These are phyloP conservation scores for Haplosporangium sp. DNA, from an alignment of 371 early-diverging fungal genomes.

Conservation along the genomic window DNA sequence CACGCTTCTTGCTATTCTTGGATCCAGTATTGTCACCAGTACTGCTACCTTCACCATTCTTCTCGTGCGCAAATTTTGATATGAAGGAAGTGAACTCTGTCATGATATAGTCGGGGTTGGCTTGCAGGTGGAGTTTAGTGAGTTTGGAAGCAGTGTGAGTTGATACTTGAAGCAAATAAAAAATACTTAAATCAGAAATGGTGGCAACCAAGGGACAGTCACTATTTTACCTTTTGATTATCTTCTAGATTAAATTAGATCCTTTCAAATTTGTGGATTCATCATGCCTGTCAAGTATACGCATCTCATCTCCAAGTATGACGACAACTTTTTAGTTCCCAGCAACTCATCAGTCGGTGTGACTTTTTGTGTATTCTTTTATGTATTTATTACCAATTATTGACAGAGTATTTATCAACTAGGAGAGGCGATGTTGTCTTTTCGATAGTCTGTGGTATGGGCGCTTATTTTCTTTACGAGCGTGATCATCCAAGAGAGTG, in stretches of 20 bases:
- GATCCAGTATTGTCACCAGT: not conserved
- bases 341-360: not conserved
- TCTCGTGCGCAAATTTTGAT: conserved; percentile 38
- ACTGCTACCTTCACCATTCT: conserved; percentile 13
- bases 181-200: too few species aligned
- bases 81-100: conserved; percentile 29
- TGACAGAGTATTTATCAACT: not conserved
- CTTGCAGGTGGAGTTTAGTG: not conserved
- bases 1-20: conserved; percentile 28
- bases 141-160: too few species aligned
- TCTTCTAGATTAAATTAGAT: not conserved
- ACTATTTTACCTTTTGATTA: too few species aligned
- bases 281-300: conserved; percentile 35
- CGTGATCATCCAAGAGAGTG: conserved; percentile 52
- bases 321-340: not conserved
- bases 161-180: too few species aligned
- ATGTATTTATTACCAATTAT: not conserved
- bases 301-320: conserved; percentile 50
- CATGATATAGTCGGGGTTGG: conserved; percentile 12
- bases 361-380: not conserved
- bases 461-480: conserved; percentile 55
- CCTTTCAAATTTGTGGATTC: not conserved
- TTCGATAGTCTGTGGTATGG: conserved; percentile 47
- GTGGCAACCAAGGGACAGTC: too few species aligned
- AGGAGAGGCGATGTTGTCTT: conserved; percentile 53